These are phyloP conservation scores for Cladophialophora chaetospira DNA, from an alignment of 2,329 filamentous ascomycete genomes.

Conservation along the genomic window DNA sequence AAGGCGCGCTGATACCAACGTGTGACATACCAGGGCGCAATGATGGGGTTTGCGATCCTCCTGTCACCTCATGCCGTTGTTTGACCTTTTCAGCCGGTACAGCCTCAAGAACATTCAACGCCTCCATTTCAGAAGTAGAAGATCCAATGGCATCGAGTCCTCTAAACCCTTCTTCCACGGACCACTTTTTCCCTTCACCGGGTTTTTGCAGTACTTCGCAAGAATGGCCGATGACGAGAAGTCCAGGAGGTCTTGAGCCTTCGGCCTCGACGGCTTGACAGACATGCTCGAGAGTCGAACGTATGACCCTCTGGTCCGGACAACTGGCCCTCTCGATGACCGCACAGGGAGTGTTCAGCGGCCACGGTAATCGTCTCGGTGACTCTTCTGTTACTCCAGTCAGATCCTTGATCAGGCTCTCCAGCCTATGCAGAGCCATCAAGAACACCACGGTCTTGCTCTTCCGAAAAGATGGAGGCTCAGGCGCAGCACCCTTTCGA, in stretches of 20 bases:
- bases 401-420: constrained; percentile 71
- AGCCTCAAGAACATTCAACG: constrained; percentile 24
- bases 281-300: constrained; percentile 79
- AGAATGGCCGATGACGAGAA: constrained; percentile 80
- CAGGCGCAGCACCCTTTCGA: constrained; percentile 78
- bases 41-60: background rate
- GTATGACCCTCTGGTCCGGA: constrained; percentile 87
- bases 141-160: constrained; percentile 59
- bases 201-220: constrained; percentile 73
- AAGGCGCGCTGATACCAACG: background rate
- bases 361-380: constrained; percentile 57
- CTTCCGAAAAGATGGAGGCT: constrained; percentile 75
- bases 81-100: background rate
- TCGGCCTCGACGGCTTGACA: constrained; percentile 82
- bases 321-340: constrained; percentile 93
- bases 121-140: constrained; percentile 15
- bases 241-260: constrained; percentile 82
- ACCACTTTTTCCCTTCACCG: constrained; percentile 67
- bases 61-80: background rate
- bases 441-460: constrained; percentile 87
- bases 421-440: constrained; percentile 89
- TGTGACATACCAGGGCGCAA: background rate
- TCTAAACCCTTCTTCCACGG: constrained; percentile 82
- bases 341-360: constrained; percentile 77
- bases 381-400: constrained; percentile 42